Conservation (phyloP, 805 yeast genomes). For the Hanseniaspora mollemarum region DNA sequence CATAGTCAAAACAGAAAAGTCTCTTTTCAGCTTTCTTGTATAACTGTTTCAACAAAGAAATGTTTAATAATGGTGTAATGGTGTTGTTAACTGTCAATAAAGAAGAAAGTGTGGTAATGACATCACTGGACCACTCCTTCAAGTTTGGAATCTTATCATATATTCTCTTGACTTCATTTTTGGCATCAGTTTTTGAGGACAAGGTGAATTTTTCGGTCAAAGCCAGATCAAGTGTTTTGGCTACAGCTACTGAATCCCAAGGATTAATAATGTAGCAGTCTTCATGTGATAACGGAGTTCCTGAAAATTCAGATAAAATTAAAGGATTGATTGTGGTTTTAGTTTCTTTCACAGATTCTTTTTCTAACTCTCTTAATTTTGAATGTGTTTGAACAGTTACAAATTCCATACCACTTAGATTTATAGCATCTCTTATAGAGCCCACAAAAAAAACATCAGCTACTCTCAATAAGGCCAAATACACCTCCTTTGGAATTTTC, state of each 20-base stretch:
- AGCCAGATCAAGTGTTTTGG: constrained; percentile 65
- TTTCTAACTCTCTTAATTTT: constrained; percentile 18
- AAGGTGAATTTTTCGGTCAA: constrained; percentile 38
- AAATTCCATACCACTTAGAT: constrained; percentile 86
- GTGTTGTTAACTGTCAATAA: constrained; percentile 36
- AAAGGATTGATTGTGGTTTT: constrained; percentile 38
- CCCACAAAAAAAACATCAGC: constrained; percentile 88
- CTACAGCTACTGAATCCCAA: constrained; percentile 92
- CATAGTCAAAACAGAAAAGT: constrained; percentile 85
- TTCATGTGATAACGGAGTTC: constrained; percentile 59
- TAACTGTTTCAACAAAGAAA: constrained; percentile 48
- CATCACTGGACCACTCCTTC: constrained; percentile 66
- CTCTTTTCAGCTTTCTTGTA: constrained; percentile 56
- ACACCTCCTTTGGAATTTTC: constrained; percentile 78
- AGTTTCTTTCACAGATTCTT: constrained; percentile 36
- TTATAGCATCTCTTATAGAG: constrained; percentile 90
- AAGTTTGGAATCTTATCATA: constrained; percentile 61
- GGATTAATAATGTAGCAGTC: constrained; percentile 84
- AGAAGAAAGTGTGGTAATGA: constrained; percentile 37
- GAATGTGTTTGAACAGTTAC: constrained; percentile 68
- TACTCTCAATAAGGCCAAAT: constrained; percentile 71
- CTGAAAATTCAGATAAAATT: constrained; percentile 85
- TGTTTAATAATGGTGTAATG: constrained; percentile 71
- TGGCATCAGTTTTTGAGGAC: constrained; percentile 37
- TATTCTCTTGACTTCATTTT: constrained; percentile 33